Base-by-base conservation (phyloP, 2,329 filamentous ascomycete genomes). In the Ophiognomonia clavigignenti-juglandacearum region DNA sequence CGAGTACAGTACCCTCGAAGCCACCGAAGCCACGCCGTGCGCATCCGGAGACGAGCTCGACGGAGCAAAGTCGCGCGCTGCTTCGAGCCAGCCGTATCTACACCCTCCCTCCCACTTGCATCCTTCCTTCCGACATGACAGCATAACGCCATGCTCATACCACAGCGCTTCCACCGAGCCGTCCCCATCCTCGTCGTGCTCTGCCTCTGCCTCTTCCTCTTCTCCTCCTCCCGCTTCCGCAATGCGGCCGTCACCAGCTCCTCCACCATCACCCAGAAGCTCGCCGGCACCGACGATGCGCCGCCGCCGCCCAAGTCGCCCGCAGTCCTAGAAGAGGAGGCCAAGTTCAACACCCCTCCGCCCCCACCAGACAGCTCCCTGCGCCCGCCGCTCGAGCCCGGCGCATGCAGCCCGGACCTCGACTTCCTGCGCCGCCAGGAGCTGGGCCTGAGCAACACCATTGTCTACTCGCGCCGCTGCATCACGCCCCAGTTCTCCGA, bases 381-480 rank as follows among this genome's bases (percentile, higher is more conserved):
- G 43, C 46, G 46, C n/a, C 50, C 50, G 10, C 38, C 46, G 11
- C 50, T 52, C 11, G 50, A 41, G n/a, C 46, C 46, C 26, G 50
- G 50, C 43, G 40, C 43, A 37, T 52, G 50, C 40, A 50, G 45
- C 13, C 46, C 54, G 6, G 58, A 61, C 14, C 45, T 63, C 16
- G 48, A 58, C 23, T 61, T 61, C 47, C 47, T 65, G 13, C 47
- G 55, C 36, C 56, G 56, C 14, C 52, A 56, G 22, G 57, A 63
- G 14, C 55, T 66, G 18, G 56, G 52, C 20, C 56, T 77, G 31
- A 70, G 69, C 11, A 62, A 67, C 38, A 63, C 64, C 18, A 62
- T 77, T 36, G 50, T 66, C 31, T 76, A 73, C 56, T 65, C 66
- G 14, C 67, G 69, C 14, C 67, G 68, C 23, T 75, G 72, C 52